phyloP scores from a whole-genome alignment of 1,284 basidiomycete species.

The Cryptococcus sp. region DNA sequence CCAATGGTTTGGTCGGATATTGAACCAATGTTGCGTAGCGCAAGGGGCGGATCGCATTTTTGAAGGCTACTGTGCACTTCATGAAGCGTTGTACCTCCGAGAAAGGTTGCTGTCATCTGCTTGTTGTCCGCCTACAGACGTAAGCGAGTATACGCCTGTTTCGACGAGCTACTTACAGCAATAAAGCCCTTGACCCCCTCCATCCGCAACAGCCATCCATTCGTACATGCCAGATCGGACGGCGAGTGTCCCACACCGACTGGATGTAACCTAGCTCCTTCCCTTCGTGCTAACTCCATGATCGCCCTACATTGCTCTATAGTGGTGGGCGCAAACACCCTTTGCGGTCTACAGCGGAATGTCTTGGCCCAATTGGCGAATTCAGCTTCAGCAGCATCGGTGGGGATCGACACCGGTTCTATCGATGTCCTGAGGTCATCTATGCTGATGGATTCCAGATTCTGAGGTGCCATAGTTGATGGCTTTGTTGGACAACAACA shows the following conservation, averaged over 20 bases:
- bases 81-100: conserved; percentile 73
- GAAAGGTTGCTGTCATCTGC: conserved; percentile 58
- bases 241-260: conserved; percentile 90
- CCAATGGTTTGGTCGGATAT: conserved; percentile 95
- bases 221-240: conserved; percentile 83
- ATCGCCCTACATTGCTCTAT: conserved; percentile 70
- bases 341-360: conserved; percentile 47
- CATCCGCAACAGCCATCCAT: conserved; percentile 74
- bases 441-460: no score
- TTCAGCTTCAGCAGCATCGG: conserved; percentile 19
- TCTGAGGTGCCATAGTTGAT: no score
- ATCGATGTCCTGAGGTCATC: conserved; percentile 26
- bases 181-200: conserved; percentile 64
- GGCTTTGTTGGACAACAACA: no score
- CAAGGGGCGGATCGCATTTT: conserved; percentile 59
- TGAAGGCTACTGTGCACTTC: conserved; percentile 64
- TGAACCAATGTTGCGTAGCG: conserved; percentile 89
- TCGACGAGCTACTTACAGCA: conserved; percentile 64
- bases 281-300: conserved; percentile 75
- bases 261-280: conserved; percentile 68
- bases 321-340: conserved; percentile 71
- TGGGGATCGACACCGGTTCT: conserved; percentile 29
- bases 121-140: conserved; percentile 63
- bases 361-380: conserved; percentile 56
- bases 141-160: neutral